Evolutionary conservation across 2,329 filamentous ascomycete genomes (phyloP).

Genomic region (Magnaporthiopsis incrustans): DNA sequence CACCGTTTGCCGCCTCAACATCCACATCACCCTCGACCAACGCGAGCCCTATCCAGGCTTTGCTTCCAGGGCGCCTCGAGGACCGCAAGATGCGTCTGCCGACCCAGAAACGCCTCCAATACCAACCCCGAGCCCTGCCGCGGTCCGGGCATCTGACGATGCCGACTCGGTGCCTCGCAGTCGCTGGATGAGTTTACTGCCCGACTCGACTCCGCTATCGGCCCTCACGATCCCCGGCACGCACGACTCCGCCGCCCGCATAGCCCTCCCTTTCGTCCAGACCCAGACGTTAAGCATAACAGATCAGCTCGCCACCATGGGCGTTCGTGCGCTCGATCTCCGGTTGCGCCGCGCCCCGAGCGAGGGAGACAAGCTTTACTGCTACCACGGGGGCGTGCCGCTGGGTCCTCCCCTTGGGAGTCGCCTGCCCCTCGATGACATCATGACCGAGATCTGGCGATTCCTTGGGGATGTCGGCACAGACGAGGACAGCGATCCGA

Average conservation of each 20-base stretch:
- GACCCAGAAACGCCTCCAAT: background rate
- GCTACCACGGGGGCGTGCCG: conserved; percentile 65
- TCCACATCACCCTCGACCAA: background rate
- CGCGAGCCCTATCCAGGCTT: background rate
- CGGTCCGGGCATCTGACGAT: background rate
- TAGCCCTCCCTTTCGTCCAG: conserved; percentile 52
- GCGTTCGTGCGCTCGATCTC: conserved; percentile 64
- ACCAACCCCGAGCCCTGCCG: background rate
- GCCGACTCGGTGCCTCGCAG: background rate
- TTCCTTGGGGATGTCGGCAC: conserved; percentile 37
- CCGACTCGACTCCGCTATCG: conserved; percentile 49
- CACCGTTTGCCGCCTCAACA: background rate
- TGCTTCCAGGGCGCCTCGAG: background rate
- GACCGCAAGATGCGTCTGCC: background rate
- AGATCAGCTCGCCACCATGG: conserved; percentile 56
- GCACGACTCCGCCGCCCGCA: conserved; percentile 53
- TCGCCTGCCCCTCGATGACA: conserved; percentile 49
- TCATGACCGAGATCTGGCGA: conserved; percentile 49
- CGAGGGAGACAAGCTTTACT: conserved; percentile 42
- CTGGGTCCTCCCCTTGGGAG: conserved; percentile 50
- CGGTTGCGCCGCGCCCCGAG: conserved; percentile 30
- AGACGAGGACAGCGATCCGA: conserved; percentile 16
- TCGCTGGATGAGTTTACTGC: conserved; percentile 55
- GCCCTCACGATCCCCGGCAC: conserved; percentile 64
- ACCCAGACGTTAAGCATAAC: conserved; percentile 57